Conservation (phyloP, 345 rosid genomes). For the Ceriops decandra region DNA sequence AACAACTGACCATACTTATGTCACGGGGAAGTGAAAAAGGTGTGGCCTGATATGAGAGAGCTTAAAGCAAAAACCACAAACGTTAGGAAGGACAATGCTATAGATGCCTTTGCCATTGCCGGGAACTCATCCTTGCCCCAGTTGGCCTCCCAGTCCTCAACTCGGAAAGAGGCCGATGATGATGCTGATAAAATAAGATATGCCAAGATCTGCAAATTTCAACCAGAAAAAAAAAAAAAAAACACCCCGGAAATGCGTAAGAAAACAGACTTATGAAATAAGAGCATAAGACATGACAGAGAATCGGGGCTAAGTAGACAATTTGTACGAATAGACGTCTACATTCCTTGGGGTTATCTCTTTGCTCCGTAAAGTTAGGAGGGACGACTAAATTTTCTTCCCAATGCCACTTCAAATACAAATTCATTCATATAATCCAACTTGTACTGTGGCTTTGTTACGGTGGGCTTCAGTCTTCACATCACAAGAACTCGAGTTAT, state of each 20-base stretch:
- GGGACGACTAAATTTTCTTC: neutral
- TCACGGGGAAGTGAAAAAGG: slow-evolving; percentile 40
- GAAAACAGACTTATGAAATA: too few species aligned
- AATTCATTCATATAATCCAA: neutral
- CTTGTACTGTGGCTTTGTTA: neutral
- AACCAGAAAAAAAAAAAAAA: neutral
- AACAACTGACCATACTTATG: neutral
- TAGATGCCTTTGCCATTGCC: slow-evolving; percentile 69
- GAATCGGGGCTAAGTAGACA: neutral
- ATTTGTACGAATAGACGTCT: too few species aligned
- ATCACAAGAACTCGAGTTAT: neutral
- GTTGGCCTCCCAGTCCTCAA: slow-evolving; percentile 77
- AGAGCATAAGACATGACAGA: neutral
- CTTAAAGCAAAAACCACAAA: slow-evolving; percentile 63
- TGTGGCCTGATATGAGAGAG: slow-evolving; percentile 68
- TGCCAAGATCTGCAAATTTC: slow-evolving; percentile 49
- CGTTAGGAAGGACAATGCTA: slow-evolving; percentile 56
- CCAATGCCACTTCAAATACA: neutral
- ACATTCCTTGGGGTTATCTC: neutral
- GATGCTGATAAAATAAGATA: slow-evolving; percentile 87
- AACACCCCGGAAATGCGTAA: too few species aligned
- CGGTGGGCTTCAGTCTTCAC: too few species aligned
- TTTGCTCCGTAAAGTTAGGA: neutral
- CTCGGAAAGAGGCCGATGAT: slow-evolving; percentile 73
- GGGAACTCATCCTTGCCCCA: slow-evolving; percentile 89